Evolutionary conservation across 1,139 yeast genomes (phyloP), one percentile per base, ranked within the genome.

Genomic region (Protomyces inouyei): DNA sequence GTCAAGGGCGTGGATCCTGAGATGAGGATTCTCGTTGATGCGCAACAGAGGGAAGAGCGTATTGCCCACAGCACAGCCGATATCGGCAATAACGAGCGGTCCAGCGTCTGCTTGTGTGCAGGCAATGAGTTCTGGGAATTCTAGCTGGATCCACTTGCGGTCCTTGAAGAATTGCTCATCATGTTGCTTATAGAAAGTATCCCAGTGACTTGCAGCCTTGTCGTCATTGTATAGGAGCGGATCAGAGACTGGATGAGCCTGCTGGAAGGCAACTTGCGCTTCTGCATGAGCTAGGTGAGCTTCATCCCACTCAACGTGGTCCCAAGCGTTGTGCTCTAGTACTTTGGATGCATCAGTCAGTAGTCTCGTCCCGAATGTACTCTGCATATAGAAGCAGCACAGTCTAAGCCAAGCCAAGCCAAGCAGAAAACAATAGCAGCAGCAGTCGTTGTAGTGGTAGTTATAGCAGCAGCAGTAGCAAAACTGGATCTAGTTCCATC

Each of bases 41-140:
- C 82, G 81, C 66, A 93, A 78, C 36, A 93, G 86, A 0, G 98
- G 98, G 75, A 87, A 93, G 76, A 93, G 82, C 0, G 98, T 93
- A 74, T 95, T 95, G 14, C 99, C 99, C 2, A 97, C 98, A 65
- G 98, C 99, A 77, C 98, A 93, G 2, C 99, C 99, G 64, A 95
- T 87, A 74, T 93, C 99, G 64, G 93, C 80, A 43, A 93, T 87
- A 1, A 86, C 85, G 36, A 82, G 81, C 3, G 86, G 83, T n/a
- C 90, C 87, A 14, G 86, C 81, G n/a, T 57, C 52, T 6, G 38
- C 46, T 3, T 37, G 88, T 2, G 91, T 87, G 12, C 65, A 36
- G 68, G 85, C 86, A 72, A 87, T 92, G 48, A 93, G 78, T 16
- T 83, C 79, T 0, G 98, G 99, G 69, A 93, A 93, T 76, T 93